A percentile compares a stretch with the other conserved stretches of the same genome.
phyloP scores from a whole-genome alignment of 2,329 filamentous ascomycete genomes.

The Botryotinia narcissicola region DNA sequence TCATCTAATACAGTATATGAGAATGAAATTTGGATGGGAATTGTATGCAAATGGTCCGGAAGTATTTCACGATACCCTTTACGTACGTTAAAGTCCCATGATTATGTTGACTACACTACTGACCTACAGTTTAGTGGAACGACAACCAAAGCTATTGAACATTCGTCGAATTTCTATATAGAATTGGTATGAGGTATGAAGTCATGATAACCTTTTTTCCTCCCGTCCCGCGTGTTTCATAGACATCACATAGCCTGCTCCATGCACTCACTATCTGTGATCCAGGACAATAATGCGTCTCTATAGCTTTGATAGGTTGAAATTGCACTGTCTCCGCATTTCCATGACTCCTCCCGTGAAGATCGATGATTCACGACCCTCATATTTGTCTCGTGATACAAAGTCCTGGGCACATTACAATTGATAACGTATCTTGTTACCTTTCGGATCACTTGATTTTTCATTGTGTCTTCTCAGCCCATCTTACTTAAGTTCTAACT shows the following conservation, averaged over 20 bases:
- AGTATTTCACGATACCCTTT: constrained; percentile 49
- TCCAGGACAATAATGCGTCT: neutral
- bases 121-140: constrained; percentile 4
- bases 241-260: constrained; percentile 7
- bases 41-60: constrained; percentile 54
- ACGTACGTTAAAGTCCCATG: constrained; percentile 29
- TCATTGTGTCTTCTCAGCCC: neutral
- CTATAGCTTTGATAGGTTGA: neutral
- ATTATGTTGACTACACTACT: neutral
- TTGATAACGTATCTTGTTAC: neutral
- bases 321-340: neutral
- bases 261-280: neutral
- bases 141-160: constrained; percentile 11
- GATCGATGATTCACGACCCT: neutral
- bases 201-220: constrained; percentile 9
- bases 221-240: neutral
- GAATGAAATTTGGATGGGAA: constrained; percentile 55
- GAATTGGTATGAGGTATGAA: neutral
- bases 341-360: neutral
- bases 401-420: neutral
- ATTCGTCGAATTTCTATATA: neutral
- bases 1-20: constrained; percentile 57
- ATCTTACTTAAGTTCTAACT: neutral
- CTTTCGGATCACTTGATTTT: neutral
- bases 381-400: neutral